These are phyloP conservation scores for Dactylellina haptotyla DNA, from an alignment of 2,329 filamentous ascomycete species.

Conservation along the genomic window DNA sequence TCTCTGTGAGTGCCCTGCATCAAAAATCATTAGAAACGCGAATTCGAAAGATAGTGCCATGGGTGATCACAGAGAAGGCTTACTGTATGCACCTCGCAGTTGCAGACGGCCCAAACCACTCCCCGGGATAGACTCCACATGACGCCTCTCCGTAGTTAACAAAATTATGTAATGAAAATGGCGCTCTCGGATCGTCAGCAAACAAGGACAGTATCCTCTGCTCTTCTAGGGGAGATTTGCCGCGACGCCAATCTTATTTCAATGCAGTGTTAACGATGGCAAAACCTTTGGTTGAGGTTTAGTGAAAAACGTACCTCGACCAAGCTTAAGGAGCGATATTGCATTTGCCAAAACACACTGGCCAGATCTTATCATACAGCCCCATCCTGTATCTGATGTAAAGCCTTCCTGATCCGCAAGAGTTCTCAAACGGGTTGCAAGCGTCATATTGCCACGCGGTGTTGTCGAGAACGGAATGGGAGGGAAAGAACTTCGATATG, in stretches of 20 bases:
- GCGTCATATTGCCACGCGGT: conserved; percentile 81
- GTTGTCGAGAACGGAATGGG: conserved; percentile 78
- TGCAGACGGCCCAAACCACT: conserved; percentile 99
- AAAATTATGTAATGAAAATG: conserved; percentile 95
- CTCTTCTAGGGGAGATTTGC: conserved; percentile 70
- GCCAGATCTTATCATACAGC: conserved; percentile 97
- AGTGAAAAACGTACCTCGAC: conserved; percentile 71
- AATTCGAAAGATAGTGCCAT: conserved; percentile 14
- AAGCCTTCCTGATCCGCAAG: conserved; percentile 79
- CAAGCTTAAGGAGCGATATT: conserved; percentile 75
- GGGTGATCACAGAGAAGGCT: conserved; percentile 59
- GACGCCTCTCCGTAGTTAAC: conserved; percentile 85
- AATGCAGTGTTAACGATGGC: conserved; percentile 42
- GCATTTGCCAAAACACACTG: conserved; percentile 93
- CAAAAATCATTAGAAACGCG: conserved; percentile 14
- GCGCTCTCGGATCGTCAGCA: conserved; percentile 83
- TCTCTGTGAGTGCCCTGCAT: conserved; percentile 76
- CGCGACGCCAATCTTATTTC: conserved; percentile 77
- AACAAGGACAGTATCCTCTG: conserved; percentile 80
- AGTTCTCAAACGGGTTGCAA: conserved; percentile 83
- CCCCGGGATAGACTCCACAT: conserved; percentile 93
- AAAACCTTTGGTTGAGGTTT: conserved; percentile 9
- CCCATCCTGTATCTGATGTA: conserved; percentile 94
- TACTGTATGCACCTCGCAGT: conserved; percentile 94
- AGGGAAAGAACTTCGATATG: conserved; percentile 87